These are phyloP conservation scores for Anisodus tanguticus DNA, from an alignment of 257 asterid genomes.

Conservation along the genomic window DNA sequence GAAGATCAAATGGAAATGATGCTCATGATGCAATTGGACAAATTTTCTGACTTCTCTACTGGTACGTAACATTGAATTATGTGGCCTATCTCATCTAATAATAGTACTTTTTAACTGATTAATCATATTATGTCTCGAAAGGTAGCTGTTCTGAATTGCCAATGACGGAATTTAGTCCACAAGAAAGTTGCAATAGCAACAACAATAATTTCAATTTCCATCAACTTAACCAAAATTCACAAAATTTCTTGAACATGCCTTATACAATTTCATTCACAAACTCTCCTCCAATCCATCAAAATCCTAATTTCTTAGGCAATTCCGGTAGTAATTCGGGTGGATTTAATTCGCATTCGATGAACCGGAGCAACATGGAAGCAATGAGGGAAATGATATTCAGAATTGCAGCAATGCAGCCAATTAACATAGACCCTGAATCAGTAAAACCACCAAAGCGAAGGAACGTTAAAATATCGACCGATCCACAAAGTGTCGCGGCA, in stretches of 20 bases:
- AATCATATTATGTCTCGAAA: background rate
- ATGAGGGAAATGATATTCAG: constrained; percentile 92
- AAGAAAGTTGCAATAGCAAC: constrained; percentile 2
- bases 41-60: constrained; percentile 51
- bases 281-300: constrained; percentile 36
- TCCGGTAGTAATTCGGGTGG: background rate
- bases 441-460: constrained; percentile 90
- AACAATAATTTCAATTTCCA: background rate
- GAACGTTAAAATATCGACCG: constrained; percentile 87
- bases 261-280: constrained; percentile 47
- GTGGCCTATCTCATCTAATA: background rate
- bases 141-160: constrained; percentile 44
- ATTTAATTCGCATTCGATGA: constrained; percentile 36
- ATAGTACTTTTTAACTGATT: background rate
- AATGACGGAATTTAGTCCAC: constrained; percentile 44
- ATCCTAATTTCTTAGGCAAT: constrained; percentile 37
- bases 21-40: constrained; percentile 73
- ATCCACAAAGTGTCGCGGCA: constrained; percentile 97
- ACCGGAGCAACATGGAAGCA: constrained; percentile 73
- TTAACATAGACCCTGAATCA: constrained; percentile 83
- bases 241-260: constrained; percentile 40
- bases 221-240: constrained; percentile 27
- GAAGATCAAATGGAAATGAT: constrained; percentile 77
- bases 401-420: constrained; percentile 95
- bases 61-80: background rate